These are phyloP conservation scores for Globisporangium ultimum DNA, from an alignment of 352 stramenopile genomes.

Conservation along the genomic window DNA sequence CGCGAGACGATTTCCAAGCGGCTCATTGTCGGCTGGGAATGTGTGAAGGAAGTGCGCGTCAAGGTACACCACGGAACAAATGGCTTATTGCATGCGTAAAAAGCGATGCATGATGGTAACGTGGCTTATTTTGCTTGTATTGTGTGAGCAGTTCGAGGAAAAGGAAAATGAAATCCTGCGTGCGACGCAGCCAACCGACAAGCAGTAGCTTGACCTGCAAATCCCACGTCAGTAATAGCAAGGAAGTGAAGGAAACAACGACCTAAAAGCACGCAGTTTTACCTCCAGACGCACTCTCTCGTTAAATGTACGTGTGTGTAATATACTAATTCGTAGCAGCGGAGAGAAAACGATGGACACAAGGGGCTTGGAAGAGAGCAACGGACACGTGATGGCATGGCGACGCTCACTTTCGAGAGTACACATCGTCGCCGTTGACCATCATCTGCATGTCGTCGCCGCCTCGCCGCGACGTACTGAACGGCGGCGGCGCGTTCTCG, in stretches of 20 bases:
- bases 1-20: slow-evolving; percentile 73
- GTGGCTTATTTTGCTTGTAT: not conserved
- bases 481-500: slow-evolving; percentile 26
- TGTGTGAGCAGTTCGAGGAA: slow-evolving; percentile 36
- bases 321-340: not conserved
- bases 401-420: slow-evolving; percentile 51
- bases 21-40: slow-evolving; percentile 78
- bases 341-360: no score
- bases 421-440: slow-evolving; percentile 19
- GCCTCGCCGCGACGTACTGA: slow-evolving; percentile 32
- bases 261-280: no score
- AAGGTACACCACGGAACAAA: slow-evolving; percentile 30
- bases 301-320: not conserved
- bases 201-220: not conserved
- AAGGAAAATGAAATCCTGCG: slow-evolving; percentile 39
- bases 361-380: not conserved
- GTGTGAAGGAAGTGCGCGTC: slow-evolving; percentile 68
- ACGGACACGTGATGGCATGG: no score
- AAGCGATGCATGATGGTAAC: no score
- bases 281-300: not conserved
- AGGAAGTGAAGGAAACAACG: no score
- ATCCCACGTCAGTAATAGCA: no score
- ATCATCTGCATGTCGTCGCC: slow-evolving; percentile 21
- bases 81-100: no score
- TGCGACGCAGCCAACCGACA: slow-evolving; percentile 13